Base-by-base conservation (phyloP, 139 green algal species). In the Astrephomene gubernaculifera region DNA sequence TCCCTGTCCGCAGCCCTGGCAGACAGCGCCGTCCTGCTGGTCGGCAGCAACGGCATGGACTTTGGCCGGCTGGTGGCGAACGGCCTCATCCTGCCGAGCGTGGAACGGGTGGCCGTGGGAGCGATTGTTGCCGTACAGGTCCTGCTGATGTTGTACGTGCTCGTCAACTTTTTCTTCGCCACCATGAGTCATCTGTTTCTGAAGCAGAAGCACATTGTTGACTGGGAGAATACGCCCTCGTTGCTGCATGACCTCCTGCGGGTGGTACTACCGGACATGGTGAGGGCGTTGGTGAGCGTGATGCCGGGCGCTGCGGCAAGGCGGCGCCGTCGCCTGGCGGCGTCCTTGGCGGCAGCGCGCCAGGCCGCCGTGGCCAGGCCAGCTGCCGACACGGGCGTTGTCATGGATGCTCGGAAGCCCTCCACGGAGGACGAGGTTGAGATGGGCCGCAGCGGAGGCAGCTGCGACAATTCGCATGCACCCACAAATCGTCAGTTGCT, bases 121-220 rank as follows among this genome's bases (percentile, higher is more conserved):
- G 5, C 85, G 10, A 81, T 88, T 35, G 45, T 79, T 43, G 57
- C 80, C 1, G 39, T 39, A 22, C 53, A 80, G 71, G 65, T 87
- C 22, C 25, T 87, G 43, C 43, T 91, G 35, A 44, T 91, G 19
- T 27, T 87, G 0, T 83, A 86, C 38, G 45, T 91, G 29, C 79
- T 91, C 0, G 38, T 81, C 38, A 82, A 73, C 64, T 91, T 85
- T 64, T 89, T 91, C 79, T 87, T 91, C 69, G 72, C 83, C 0
- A 78, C 57, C 12, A 31, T 91, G 14, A 43, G 43, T 6, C 8
- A 39, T 4, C 68, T 76, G 31, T 89, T 91, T 25, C 49, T 85
- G 54, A 52, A 68, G 54, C 49, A 83, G 12, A 90, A 90, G 67
- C n/a, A 43, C 27, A 38, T 31, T 4, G 33, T 76, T 10, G 53